Evolutionary conservation across 2,329 filamentous ascomycete species (phyloP), one percentile per base, ranked within the genome.

Genomic region (Neobulgaria alba): DNA sequence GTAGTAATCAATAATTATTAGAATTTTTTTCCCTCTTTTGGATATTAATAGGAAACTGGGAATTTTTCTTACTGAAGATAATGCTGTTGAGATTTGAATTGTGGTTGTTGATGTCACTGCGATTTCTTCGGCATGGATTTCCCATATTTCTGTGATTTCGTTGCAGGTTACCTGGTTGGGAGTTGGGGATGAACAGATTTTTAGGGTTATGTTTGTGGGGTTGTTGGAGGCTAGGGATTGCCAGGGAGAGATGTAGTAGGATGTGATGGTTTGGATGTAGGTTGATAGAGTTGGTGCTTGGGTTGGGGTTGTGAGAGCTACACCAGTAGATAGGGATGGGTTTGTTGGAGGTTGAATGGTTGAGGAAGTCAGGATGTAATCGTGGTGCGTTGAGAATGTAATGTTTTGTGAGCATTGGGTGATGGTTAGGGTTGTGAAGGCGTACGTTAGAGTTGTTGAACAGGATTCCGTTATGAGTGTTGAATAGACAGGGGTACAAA

Each of bases 231-330:
- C 47, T 10, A 57, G 29, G n/a, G 49, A 49, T 36, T 52, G 51
- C 54, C 54, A 56, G 14, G 54, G 51, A 16, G 52, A 49, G 19
- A 46, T 35, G 42, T 51, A 57, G 33, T 54, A 52, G 8, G 49
- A 51, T 8, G 49, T 43, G 10, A 51, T 37, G 19, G 47, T 53
- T 29, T 57, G 45, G 17, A 54, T 20, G 30, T 51, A 55, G 3
- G 46, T 47, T 4, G 43, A 39, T 4, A 39, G 18, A 12, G 23
- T 40, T 3, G 41, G 21, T 7, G 18, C 14, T 7, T 7, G 23
- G 23, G 23, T 26, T 26, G 23, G 7, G 7, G 23, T 7, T 26
- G 23, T 12, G 12, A 26, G 7, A 7, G 12, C 23, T 7, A 26
- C 7, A 7, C 23, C 23, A 26, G 23, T 26, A 26, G 23, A 7